Conservation (phyloP, 2,329 filamentous ascomycete genomes). For the Pseudogymnoascus sp. region DNA sequence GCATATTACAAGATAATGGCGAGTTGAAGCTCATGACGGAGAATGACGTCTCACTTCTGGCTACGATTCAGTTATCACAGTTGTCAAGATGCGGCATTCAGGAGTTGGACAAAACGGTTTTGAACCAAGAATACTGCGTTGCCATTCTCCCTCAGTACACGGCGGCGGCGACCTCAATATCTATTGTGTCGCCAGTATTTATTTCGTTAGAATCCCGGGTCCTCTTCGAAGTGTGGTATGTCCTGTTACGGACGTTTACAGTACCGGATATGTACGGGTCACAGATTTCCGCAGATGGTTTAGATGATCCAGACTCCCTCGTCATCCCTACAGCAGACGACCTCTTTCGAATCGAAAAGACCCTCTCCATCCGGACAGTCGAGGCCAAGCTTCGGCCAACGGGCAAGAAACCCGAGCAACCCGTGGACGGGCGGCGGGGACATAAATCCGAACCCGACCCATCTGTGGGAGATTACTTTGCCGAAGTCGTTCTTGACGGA, state of each 20-base stretch:
- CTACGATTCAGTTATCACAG: slow-evolving; percentile 79
- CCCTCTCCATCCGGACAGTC: slow-evolving; percentile 48
- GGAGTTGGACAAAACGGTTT: slow-evolving; percentile 77
- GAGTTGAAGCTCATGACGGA: slow-evolving; percentile 88
- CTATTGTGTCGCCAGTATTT: slow-evolving; percentile 80
- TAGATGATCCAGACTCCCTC: slow-evolving; percentile 6
- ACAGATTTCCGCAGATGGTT: slow-evolving; percentile 8
- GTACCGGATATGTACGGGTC: slow-evolving; percentile 76
- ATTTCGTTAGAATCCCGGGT: slow-evolving; percentile 78
- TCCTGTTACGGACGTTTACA: slow-evolving; percentile 81
- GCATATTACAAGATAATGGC: slow-evolving; percentile 89
- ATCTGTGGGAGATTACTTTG: slow-evolving; percentile 61
- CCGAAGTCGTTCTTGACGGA: slow-evolving; percentile 71
- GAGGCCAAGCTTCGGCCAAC: slow-evolving; percentile 47
- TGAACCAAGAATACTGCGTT: slow-evolving; percentile 90
- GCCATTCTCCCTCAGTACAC: slow-evolving; percentile 93
- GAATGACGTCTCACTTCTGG: slow-evolving; percentile 70
- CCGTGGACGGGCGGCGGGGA: slow-evolving; percentile 17
- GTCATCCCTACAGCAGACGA: slow-evolving; percentile 31
- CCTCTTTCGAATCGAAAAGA: slow-evolving; percentile 55
- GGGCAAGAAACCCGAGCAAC: background rate
- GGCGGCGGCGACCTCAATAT: slow-evolving; percentile 61
- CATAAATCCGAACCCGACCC: slow-evolving; percentile 36
- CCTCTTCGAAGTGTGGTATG: slow-evolving; percentile 96
- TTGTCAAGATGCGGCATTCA: slow-evolving; percentile 86